Percentiles rank a stretch among this genome's conserved stretches.
Conservation (phyloP, 768 basidiomycete species). For the Boletus tylopilopsis region DNA sequence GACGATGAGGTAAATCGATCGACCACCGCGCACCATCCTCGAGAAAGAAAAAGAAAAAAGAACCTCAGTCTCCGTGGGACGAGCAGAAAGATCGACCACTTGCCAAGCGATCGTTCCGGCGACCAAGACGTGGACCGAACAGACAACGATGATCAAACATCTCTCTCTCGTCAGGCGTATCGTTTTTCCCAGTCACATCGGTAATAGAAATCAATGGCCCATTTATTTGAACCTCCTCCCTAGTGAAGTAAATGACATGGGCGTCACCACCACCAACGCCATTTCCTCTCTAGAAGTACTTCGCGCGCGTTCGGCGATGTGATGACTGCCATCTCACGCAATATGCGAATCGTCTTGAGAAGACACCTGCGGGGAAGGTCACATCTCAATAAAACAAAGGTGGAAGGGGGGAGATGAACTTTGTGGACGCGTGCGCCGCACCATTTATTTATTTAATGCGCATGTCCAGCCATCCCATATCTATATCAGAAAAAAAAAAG, state of each 20-base stretch:
- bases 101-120: neutral
- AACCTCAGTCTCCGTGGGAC: neutral
- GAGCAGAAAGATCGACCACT: conserved; percentile 6
- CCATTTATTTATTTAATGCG: too few relatives aligned
- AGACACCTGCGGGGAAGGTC: conserved; percentile 5
- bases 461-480: conserved; percentile 11
- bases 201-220: conserved; percentile 14
- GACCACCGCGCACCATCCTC: neutral
- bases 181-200: too few relatives aligned
- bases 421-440: conserved; percentile 6
- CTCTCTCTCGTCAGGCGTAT: neutral
- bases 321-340: neutral
- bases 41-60: neutral
- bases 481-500: too few relatives aligned
- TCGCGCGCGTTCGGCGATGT: conserved; percentile 5
- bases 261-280: conserved; percentile 3
- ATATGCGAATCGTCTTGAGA: conserved; percentile 22
- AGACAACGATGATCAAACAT: neutral
- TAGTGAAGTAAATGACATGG: too few relatives aligned
- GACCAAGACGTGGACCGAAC: conserved; percentile 5
- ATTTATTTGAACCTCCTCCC: too few relatives aligned
- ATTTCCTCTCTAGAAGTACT: conserved; percentile 6
- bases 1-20: neutral
- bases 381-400: conserved; percentile 1
- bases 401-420: too few relatives aligned